phyloP scores from a whole-genome alignment of 2,329 filamentous ascomycete genomes.

The Phialophora verrucosa region DNA sequence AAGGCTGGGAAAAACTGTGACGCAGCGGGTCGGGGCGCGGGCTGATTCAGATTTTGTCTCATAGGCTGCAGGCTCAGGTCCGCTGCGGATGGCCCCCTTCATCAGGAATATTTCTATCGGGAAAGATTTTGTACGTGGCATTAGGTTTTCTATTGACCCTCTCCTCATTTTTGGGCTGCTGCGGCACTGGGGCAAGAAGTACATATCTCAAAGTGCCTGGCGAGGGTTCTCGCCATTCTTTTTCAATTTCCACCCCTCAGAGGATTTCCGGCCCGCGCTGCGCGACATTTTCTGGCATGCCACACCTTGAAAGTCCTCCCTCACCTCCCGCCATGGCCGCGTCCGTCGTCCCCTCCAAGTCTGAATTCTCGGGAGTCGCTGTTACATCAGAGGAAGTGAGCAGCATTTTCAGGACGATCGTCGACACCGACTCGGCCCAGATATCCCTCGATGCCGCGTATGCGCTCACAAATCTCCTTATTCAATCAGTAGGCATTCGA shows the following conservation, averaged over 20 bases:
- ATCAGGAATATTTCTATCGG: conserved; percentile 10
- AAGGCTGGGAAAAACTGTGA: conserved; percentile 26
- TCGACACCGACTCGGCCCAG: conserved; percentile 71
- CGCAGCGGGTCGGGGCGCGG: conserved; percentile 19
- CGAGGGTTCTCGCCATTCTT: not conserved
- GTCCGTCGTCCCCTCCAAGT: conserved; percentile 56
- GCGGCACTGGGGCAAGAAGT: not conserved
- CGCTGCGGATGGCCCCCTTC: not conserved
- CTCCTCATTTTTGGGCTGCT: conserved; percentile 12
- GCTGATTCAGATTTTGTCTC: conserved; percentile 30
- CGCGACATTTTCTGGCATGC: conserved; percentile 26
- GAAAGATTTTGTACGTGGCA: not conserved
- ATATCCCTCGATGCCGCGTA: conserved; percentile 72
- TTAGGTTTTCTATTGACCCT: conserved; percentile 13
- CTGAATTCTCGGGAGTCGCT: conserved; percentile 50
- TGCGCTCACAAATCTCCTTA: conserved; percentile 66
- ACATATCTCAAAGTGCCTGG: not conserved
- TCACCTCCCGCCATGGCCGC: conserved; percentile 38
- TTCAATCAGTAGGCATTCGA: conserved; percentile 68
- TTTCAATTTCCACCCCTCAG: conserved; percentile 2
- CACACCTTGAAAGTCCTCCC: conserved; percentile 35
- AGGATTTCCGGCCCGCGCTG: not conserved
- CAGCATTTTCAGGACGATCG: conserved; percentile 69
- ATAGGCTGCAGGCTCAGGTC: conserved; percentile 5
- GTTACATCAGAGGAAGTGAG: conserved; percentile 71